Conservation (phyloP, 768 basidiomycete species). For the Lyophyllum shimeji region DNA sequence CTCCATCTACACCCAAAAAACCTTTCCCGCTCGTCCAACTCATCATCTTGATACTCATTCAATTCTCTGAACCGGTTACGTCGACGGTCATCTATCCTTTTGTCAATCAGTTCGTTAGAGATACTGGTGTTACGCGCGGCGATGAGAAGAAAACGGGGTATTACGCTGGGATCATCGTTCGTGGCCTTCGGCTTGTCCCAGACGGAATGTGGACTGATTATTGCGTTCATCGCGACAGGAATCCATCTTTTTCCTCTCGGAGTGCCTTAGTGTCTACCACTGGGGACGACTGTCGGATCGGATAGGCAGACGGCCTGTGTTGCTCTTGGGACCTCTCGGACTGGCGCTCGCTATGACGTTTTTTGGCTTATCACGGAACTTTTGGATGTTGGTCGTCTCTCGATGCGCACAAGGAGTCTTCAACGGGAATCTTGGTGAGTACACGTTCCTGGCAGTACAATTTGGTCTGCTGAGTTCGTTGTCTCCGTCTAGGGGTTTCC, state of each 20-base stretch:
- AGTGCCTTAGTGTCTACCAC: slow-evolving; percentile 30
- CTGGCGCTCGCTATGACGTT: slow-evolving; percentile 29
- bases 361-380: slow-evolving; percentile 31
- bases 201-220: neutral
- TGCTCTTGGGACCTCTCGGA: slow-evolving; percentile 33
- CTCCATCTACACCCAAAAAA: neutral
- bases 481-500: slow-evolving; percentile 10
- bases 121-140: slow-evolving; percentile 41
- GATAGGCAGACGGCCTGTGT: slow-evolving; percentile 33
- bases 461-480: neutral
- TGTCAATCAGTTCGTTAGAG: slow-evolving; percentile 40
- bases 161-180: slow-evolving; percentile 46
- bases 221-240: slow-evolving; percentile 23
- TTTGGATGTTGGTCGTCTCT: slow-evolving; percentile 28
- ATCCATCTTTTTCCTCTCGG: slow-evolving; percentile 36
- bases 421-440: slow-evolving; percentile 26
- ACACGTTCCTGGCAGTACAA: too few species aligned
- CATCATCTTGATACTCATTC: slow-evolving; percentile 31
- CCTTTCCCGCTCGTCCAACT: slow-evolving; percentile 27
- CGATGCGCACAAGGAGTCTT: slow-evolving; percentile 29
- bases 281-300: slow-evolving; percentile 38
- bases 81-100: slow-evolving; percentile 45
- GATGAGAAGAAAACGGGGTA: slow-evolving; percentile 43
- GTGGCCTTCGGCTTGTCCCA: slow-evolving; percentile 3
- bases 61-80: slow-evolving; percentile 29